Conservation (phyloP, 208 protist genomes). For the Perkinsela sp. region DNA sequence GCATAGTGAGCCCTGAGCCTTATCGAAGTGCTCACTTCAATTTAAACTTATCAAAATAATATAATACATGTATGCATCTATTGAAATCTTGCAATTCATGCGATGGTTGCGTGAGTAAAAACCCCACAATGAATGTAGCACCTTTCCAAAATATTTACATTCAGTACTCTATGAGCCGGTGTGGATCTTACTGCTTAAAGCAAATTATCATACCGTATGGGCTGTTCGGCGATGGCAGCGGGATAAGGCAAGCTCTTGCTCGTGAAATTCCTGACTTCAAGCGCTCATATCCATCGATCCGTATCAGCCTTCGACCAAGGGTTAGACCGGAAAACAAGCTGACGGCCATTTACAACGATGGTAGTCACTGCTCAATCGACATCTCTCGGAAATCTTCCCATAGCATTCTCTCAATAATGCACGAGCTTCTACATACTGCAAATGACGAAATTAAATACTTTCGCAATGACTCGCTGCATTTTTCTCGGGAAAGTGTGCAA, state of each 20-base stretch:
- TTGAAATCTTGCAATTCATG: no score
- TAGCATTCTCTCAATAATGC: conserved; percentile 26
- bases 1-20: no score
- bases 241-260: conserved; percentile 33
- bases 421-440: conserved; percentile 31
- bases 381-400: conserved; percentile 23
- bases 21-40: no score
- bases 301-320: conserved; percentile 32
- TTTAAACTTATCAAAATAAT: no score
- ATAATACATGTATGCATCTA: no score
- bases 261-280: conserved; percentile 31
- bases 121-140: no score
- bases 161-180: conserved; percentile 44
- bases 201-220: conserved; percentile 50
- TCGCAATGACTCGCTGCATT: conserved; percentile 17
- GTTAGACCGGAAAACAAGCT: conserved; percentile 32
- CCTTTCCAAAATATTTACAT: no score
- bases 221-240: conserved; percentile 21
- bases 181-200: conserved; percentile 32
- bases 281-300: conserved; percentile 25
- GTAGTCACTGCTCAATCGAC: conserved; percentile 23
- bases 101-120: no score
- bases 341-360: conserved; percentile 48
- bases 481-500: conserved; percentile 29
- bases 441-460: conserved; percentile 37